Evolutionary conservation across 2,329 filamentous ascomycete species (phyloP).

Genomic region (Cucurbitaria berberidis): DNA sequence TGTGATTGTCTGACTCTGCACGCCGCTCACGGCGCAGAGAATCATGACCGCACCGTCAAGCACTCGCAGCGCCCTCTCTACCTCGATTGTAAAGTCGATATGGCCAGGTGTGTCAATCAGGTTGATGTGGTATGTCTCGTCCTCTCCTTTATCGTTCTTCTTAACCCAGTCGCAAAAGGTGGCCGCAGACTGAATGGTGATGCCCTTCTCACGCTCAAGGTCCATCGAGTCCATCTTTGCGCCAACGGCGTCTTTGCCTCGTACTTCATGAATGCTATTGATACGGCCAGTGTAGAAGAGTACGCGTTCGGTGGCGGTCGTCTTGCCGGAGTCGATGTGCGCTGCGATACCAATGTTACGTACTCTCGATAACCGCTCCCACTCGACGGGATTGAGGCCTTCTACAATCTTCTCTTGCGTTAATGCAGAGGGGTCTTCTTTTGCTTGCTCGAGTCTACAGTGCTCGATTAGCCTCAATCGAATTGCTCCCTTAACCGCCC

Average conservation of each 20-base stretch:
- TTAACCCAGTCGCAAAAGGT: constrained; percentile 98
- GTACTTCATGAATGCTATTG: constrained; percentile 95
- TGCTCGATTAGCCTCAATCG: constrained; percentile 28
- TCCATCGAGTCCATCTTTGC: constrained; percentile 99
- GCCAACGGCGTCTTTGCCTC: constrained; percentile 90
- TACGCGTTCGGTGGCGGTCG: constrained; percentile 93
- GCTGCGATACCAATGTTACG: constrained; percentile 99
- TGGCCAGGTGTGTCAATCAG: constrained; percentile 98
- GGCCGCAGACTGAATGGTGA: constrained; percentile 97
- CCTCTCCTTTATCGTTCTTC: constrained; percentile 70
- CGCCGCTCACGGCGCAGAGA: constrained; percentile 93
- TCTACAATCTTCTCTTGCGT: constrained; percentile 73
- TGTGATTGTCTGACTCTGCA: constrained; percentile 97
- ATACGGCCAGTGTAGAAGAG: constrained; percentile 98
- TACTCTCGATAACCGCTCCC: constrained; percentile 76
- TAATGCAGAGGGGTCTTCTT: constrained; percentile 62
- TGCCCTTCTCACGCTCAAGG: constrained; percentile 95
- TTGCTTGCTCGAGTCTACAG: constrained; percentile 59
- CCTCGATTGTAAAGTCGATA: constrained; percentile 99
- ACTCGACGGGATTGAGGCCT: constrained; percentile 81
- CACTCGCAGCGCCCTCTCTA: constrained; percentile 92
- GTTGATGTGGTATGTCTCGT: constrained; percentile 96
- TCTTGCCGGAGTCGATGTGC: constrained; percentile 98
- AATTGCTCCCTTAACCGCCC: constrained; percentile 7
- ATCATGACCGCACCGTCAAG: constrained; percentile 98